Conservation (phyloP, 805 yeast species). For the Barnettozyma botsteinii region DNA sequence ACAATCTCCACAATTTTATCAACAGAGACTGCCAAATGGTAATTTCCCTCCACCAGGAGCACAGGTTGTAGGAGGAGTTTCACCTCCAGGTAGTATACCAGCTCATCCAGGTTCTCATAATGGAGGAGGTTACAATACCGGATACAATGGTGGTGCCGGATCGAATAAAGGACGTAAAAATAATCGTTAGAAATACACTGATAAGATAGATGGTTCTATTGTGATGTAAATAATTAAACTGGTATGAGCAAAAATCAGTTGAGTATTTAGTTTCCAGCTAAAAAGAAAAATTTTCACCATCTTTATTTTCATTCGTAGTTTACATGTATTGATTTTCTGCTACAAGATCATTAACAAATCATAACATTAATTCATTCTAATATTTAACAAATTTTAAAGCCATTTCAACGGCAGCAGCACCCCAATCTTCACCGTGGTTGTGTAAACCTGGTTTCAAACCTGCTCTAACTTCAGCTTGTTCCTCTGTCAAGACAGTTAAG, state of each 20-base stretch:
- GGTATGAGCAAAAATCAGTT: too few species aligned
- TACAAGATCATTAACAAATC: too few species aligned
- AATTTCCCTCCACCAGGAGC: conserved; percentile 1
- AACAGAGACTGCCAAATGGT: conserved; percentile 7
- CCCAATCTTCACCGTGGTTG: conserved; percentile 98
- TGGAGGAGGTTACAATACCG: not conserved
- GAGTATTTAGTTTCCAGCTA: too few species aligned
- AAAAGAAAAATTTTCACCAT: not conserved
- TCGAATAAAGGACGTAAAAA: conserved; percentile 1
- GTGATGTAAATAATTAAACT: too few species aligned
- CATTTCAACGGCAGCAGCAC: conserved; percentile 98
- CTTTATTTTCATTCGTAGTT: too few species aligned
- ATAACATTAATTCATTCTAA: not conserved
- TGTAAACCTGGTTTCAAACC: conserved; percentile 80
- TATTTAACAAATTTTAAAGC: conserved; percentile 37
- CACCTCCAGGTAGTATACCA: not conserved
- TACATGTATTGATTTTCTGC: too few species aligned
- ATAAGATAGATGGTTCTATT: not conserved
- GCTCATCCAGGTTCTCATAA: not conserved
- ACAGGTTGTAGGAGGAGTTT: not conserved
- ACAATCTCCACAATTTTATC: conserved; percentile 12
- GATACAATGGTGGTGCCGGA: conserved; percentile 2
- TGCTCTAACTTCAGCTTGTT: conserved; percentile 90
- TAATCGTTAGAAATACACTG: not conserved
- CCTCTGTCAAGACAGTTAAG: conserved; percentile 87